Base-by-base conservation (phyloP, 192 early-diverging fungal genomes). In the Coemansia sp. region DNA sequence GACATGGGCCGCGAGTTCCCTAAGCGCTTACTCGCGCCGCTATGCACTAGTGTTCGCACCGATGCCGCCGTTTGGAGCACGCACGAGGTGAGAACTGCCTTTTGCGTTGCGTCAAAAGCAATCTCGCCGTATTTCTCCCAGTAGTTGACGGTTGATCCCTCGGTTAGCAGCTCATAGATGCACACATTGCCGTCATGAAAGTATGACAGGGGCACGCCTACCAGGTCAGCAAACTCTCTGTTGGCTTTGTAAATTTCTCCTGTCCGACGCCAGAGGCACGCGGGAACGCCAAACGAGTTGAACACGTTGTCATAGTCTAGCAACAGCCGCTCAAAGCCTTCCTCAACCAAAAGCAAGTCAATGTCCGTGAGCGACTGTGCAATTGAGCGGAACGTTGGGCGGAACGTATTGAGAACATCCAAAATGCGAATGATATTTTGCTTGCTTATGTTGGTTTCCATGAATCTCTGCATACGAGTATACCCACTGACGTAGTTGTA, bases 121-220 rank as follows among this genome's bases (percentile, higher is more conserved):
- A 98, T 97, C 61, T 95, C 95, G 22, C 96, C 95, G 69, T 98
- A 98, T 85, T 96, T 98, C 79, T 97, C 95, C 95, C 94, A 98
- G 72, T 98, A 98, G 86, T 98, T 98, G 42, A 98, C 95, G 5
- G 93, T 93, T 22, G 89, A 93, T 68, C 93, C 91, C 75, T 98
- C 96, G 7, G 89, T 88, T 93, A 98, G 95, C 50, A 94, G 67
- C 75, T 91, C 84, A 60, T 87, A 89, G 75, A 89, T 87, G 70
- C 87, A 86, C 44, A 85, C 65, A 43, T 71, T 71, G 61, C 90
- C 90, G 45, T 96, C 94, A 46, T 89, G 86, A 12, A 98, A 82
- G 71, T 88, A 85, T 40, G 94, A 93, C 58, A 95, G 84, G 8
- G 93, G 89, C 20, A 98, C 85, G 49, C 90, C 90, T 8, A 96